A percentile compares a stretch with the other conserved stretches of the same genome.
Evolutionary conservation across 805 yeast species (phyloP).

Genomic region (Priceomyces haplophilus): DNA sequence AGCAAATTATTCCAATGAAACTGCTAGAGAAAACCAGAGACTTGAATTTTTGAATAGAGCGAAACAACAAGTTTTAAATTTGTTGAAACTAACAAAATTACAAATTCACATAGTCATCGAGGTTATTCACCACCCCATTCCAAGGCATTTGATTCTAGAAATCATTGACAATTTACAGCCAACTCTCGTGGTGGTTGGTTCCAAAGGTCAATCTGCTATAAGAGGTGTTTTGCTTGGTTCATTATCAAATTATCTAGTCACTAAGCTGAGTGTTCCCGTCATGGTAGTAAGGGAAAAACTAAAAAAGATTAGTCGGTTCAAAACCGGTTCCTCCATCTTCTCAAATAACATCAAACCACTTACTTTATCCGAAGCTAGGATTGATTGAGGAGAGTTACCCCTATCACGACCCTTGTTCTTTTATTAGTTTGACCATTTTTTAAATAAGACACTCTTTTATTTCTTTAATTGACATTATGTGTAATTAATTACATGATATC

Average conservation of each 20-base stretch:
- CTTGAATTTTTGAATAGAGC: slow-evolving; percentile 41
- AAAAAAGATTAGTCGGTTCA: slow-evolving; percentile 62
- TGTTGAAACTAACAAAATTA: slow-evolving; percentile 62
- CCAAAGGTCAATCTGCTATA: slow-evolving; percentile 68
- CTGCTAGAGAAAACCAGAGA: slow-evolving; percentile 34
- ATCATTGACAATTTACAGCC: slow-evolving; percentile 70
- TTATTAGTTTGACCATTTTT: no score
- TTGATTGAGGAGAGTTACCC: no score
- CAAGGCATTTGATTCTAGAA: slow-evolving; percentile 67
- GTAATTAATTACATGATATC: background rate
- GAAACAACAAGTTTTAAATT: slow-evolving; percentile 42
- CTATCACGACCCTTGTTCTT: background rate
- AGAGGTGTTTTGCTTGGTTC: slow-evolving; percentile 75
- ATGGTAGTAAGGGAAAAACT: slow-evolving; percentile 76
- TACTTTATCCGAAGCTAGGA: slow-evolving; percentile 46
- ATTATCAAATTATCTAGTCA: slow-evolving; percentile 67
- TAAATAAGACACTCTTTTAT: background rate
- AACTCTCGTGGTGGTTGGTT: slow-evolving; percentile 71
- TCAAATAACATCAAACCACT: slow-evolving; percentile 55
- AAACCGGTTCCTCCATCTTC: slow-evolving; percentile 46
- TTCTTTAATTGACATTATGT: background rate
- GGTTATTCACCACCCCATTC: slow-evolving; percentile 72
- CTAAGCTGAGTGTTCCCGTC: slow-evolving; percentile 70
- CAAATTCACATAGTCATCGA: slow-evolving; percentile 73
- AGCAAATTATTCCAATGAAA: slow-evolving; percentile 35